A percentile compares a stretch with the other conserved stretches of the same genome.
Evolutionary conservation across 768 basidiomycete species (phyloP).

Genomic region (Lepiota brunneoincarnata): DNA sequence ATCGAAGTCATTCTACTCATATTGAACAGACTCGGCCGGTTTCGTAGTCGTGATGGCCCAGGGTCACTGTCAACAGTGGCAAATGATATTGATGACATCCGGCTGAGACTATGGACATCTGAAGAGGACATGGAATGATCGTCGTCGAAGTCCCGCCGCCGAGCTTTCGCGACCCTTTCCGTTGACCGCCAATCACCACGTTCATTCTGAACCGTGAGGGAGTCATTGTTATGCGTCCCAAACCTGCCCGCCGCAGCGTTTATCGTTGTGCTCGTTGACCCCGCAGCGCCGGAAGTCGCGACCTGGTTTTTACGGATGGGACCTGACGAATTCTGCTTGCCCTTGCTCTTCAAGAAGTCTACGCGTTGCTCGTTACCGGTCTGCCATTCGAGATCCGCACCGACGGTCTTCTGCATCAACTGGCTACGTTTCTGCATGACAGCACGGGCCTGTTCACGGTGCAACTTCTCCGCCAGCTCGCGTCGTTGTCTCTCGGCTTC

Average conservation of each 20-base stretch:
- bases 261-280: conserved; percentile 43
- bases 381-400: conserved; percentile 64
- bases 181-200: conserved; percentile 49
- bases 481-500: conserved; percentile 87
- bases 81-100: conserved; percentile 77
- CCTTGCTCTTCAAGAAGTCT: conserved; percentile 41
- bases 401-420: conserved; percentile 57
- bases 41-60: conserved; percentile 66
- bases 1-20: conserved; percentile 76
- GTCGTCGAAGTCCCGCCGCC: conserved; percentile 83
- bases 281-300: conserved; percentile 25
- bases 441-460: conserved; percentile 86
- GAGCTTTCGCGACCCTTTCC: conserved; percentile 71
- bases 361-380: conserved; percentile 44
- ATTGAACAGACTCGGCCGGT: conserved; percentile 58
- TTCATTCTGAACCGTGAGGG: conserved; percentile 26
- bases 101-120: conserved; percentile 73
- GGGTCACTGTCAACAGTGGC: conserved; percentile 86
- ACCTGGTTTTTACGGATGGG: conserved; percentile 55
- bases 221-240: conserved; percentile 21
- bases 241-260: conserved; percentile 65
- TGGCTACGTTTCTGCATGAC: conserved; percentile 89
- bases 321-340: conserved; percentile 56
- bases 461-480: conserved; percentile 66
- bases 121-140: conserved; percentile 91